phyloP scores from a whole-genome alignment of 495 filamentous ascomycete species.

The Penicillium ucsense region DNA sequence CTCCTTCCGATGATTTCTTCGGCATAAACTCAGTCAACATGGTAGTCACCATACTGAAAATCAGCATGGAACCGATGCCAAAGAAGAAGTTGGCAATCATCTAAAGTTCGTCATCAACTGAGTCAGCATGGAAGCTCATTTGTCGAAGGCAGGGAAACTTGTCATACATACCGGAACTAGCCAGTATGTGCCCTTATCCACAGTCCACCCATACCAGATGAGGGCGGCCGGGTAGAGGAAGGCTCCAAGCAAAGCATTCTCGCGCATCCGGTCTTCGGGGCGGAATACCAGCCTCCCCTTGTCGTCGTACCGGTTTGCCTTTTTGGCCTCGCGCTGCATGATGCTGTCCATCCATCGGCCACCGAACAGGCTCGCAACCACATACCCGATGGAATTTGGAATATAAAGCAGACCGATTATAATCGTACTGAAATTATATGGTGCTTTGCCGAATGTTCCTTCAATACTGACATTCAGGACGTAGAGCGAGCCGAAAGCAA shows the following conservation, averaged over 20 bases:
- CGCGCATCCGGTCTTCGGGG: conserved; percentile 82
- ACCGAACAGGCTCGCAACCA: conserved; percentile 61
- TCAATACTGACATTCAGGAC: conserved; percentile 82
- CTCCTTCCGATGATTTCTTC: conserved; percentile 56
- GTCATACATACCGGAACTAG: conserved; percentile 48
- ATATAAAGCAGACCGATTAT: conserved; percentile 77
- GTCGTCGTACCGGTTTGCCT: conserved; percentile 60
- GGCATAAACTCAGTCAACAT: conserved; percentile 93
- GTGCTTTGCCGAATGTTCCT: conserved; percentile 57
- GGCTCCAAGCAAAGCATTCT: conserved; percentile 80
- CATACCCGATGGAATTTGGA: conserved; percentile 69
- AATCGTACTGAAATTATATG: conserved; percentile 66
- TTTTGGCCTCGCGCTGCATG: conserved; percentile 73
- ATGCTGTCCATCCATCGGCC: conserved; percentile 84
- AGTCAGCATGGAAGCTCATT: background rate
- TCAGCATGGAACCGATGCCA: conserved; percentile 79
- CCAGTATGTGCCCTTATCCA: conserved; percentile 48
- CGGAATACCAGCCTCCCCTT: conserved; percentile 58
- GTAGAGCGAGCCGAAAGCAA: conserved; percentile 76
- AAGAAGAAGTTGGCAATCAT: conserved; percentile 83
- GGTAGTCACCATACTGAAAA: conserved; percentile 69
- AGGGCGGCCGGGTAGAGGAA: conserved; percentile 60
- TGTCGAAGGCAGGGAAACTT: background rate
- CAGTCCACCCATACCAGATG: conserved; percentile 62
- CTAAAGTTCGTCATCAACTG: conserved; percentile 13